phyloP scores from a whole-genome alignment of 2,329 filamentous ascomycete species.

The Pleurostoma richardsiae region DNA sequence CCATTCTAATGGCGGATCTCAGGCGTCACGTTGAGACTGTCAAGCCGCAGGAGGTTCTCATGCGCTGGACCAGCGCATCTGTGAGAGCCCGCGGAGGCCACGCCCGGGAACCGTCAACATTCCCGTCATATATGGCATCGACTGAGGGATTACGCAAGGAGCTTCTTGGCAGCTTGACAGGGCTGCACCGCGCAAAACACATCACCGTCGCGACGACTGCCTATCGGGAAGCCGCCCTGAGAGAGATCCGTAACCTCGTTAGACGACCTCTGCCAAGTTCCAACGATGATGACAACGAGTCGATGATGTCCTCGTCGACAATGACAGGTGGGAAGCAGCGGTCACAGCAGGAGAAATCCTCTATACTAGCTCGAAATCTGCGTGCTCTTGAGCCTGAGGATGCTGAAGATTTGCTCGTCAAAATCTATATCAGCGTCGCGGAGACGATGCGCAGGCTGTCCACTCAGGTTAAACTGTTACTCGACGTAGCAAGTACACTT shows the following conservation, averaged over 20 bases:
- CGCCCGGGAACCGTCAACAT: constrained; percentile 59
- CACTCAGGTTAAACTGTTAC: constrained; percentile 88
- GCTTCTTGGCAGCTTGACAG: constrained; percentile 66
- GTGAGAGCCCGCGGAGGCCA: constrained; percentile 66
- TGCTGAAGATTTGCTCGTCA: constrained; percentile 75
- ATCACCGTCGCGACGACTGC: constrained; percentile 75
- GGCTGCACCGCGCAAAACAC: constrained; percentile 76
- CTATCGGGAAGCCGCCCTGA: constrained; percentile 77
- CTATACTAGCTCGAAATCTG: constrained; percentile 81
- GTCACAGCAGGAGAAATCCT: constrained; percentile 84
- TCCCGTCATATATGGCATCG: constrained; percentile 74
- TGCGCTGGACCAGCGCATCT: constrained; percentile 78
- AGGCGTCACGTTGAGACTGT: constrained; percentile 74
- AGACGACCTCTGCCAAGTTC: constrained; percentile 83
- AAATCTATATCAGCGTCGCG: constrained; percentile 81
- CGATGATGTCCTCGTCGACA: constrained; percentile 81
- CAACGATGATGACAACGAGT: constrained; percentile 89
- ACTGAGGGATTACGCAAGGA: constrained; percentile 66
- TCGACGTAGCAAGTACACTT: constrained; percentile 83
- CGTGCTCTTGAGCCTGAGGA: constrained; percentile 78
- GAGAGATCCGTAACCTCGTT: constrained; percentile 83
- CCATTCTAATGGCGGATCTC: constrained; percentile 73
- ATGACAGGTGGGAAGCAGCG: constrained; percentile 60
- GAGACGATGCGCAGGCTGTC: constrained; percentile 82
- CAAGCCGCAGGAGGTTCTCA: constrained; percentile 66